Base-by-base conservation (phyloP, 2,329 filamentous ascomycete species). In the Neopestalotiopsis sp. region DNA sequence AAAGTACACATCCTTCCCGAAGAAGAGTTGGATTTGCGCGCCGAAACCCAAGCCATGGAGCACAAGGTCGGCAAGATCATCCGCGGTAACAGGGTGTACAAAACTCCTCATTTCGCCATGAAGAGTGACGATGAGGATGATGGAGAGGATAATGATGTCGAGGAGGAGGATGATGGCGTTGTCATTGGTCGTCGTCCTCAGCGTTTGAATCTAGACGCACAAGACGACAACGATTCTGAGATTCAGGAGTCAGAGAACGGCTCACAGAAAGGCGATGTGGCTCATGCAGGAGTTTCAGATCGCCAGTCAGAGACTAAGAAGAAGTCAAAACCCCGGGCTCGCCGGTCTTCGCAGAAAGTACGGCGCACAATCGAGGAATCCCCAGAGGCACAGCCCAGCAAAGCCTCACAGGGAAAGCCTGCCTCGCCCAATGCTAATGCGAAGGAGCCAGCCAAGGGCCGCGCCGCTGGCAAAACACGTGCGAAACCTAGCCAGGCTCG, bases 41-140 rank as follows among this genome's bases (percentile, higher is more conserved):
- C 59, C 0, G 77, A 79, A 63, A 75, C 74, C 56, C 57, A 30
- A 7, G 74, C 74, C 40, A 69, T 78, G 3, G 75, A 73, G 49
- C 71, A 71, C 32, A 76, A 71, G 58, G 63, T 79, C 32, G 69
- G 69, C 17, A 73, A 70, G 62, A 74, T 76, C 34, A 65, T 75
- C 20, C 73, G 69, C 17, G 14, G 34, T 1, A 59, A 68, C 24
- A 63, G 61, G 12, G 2, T 53, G 1, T 40, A 67, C 9, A 77
- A 76, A 63, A 74, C 71, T 28, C 65, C 73, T 10, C 40, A 64
- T 12, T 67, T 69, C 40, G 69, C 70, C 38, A 67, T 67, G 70
- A 73, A 75, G 67, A 70, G 68, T 30, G 73, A 74, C 40, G 74
- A 75, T 28, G 73, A 76, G 0, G 75, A 75, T 1, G 72, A 71